Percentiles rank a stretch among this genome's conserved stretches.
Conservation (phyloP, 73 alveolate species). For the Paramecium sexaurelia region DNA sequence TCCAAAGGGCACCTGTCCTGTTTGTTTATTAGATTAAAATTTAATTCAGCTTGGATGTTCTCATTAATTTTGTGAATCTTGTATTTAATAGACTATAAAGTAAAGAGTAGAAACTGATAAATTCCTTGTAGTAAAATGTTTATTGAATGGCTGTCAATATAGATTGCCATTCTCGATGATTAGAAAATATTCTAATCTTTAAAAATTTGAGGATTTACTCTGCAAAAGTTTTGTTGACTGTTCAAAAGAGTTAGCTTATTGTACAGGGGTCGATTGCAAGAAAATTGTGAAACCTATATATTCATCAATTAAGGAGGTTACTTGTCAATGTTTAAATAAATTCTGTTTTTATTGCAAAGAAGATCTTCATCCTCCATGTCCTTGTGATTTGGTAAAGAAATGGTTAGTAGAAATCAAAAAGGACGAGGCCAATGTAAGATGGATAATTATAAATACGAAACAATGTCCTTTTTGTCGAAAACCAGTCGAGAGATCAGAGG, state of each 20-base stretch:
- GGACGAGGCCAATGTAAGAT: constrained; percentile 69
- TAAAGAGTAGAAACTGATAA: neutral
- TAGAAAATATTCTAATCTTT: neutral
- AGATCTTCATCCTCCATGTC: constrained; percentile 75
- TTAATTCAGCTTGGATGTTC: neutral
- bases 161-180: neutral
- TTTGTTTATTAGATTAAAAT: neutral
- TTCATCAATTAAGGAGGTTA: constrained; percentile 32
- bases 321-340: constrained; percentile 67
- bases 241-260: neutral
- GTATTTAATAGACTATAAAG: neutral
- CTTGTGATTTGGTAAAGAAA: constrained; percentile 71
- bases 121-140: neutral
- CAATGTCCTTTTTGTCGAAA: constrained; percentile 78
- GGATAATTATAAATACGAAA: constrained; percentile 76
- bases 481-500: constrained; percentile 75
- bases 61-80: constrained; percentile 8
- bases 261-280: constrained; percentile 34
- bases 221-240: neutral
- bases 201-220: neutral
- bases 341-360: constrained; percentile 76
- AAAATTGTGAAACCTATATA: neutral
- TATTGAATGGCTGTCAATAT: neutral
- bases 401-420: constrained; percentile 57
- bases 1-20: neutral